Evolutionary conservation across 73 alveolate species (phyloP), one percentile per base, ranked within the genome.

Genomic region (Paramecium bursaria): DNA sequence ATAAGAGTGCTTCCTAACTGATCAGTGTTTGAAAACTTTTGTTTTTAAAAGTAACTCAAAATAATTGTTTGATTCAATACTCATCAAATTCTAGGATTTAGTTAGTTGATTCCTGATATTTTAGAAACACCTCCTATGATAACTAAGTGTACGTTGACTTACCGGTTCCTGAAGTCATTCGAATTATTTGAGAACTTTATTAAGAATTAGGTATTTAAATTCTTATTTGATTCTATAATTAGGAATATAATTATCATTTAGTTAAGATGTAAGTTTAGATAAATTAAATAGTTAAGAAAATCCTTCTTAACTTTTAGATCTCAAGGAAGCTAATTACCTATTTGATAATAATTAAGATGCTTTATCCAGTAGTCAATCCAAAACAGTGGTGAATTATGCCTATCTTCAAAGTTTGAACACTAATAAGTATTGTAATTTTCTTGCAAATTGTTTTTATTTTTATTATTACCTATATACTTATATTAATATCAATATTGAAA

Each of bases 1-100:
- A 75, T 75, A 2, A 51, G 74, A 44, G 88, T 75, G 0, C 48
- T 75, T 13, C 88, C 88, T n/a, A 75, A 75, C 50, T 51, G 48
- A 30, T 25, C 25, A 54, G 67, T 75, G 88, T 6, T 50, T 75
- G 30, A 29, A 75, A n/a, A 75, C 50, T 30, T 75, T 75, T 19
- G 88, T 75, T 75, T 25, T 21, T 75, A 50, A 75, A 75, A 39
- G 67, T 50, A 21, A 75, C 51, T 50, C 77, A 75, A 17, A 52
- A 9, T 57, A 0, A 57, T 57, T 48, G 27, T 57, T 57, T 48
- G 33, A 30, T 48, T 30, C n/a, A 30, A 48, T 27, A 48, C 74
- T 27, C 88, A 75, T 75, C 50, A 54, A 3, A 57, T 57, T 11
- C n/a, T 50, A 51, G 88, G 88, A 9, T 46, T 75, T 49, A 75